These are phyloP conservation scores for Acanthamoeba castellanii DNA, from an alignment of 208 protist species.

Conservation along the genomic window DNA sequence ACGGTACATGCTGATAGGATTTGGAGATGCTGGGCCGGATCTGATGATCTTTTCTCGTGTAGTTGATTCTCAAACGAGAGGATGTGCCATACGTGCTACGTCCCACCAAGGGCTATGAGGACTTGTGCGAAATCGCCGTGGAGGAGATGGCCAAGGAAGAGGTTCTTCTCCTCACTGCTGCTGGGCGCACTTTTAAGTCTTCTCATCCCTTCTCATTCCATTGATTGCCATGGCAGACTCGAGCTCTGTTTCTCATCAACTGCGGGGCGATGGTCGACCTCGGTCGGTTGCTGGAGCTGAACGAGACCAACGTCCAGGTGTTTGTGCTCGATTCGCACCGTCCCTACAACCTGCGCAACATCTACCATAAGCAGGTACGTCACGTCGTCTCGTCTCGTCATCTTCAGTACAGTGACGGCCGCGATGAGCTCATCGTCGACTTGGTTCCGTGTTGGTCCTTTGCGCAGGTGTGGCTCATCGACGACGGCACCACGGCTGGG, in stretches of 20 bases:
- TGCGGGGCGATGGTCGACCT: slow-evolving; percentile 69
- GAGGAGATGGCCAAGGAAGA: slow-evolving; percentile 45
- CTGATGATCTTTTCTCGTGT: not conserved
- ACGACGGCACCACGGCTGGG: slow-evolving; percentile 52
- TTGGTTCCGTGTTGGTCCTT: not conserved
- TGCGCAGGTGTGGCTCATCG: slow-evolving; percentile 52
- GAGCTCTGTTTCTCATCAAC: slow-evolving; percentile 36
- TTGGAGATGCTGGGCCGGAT: not conserved
- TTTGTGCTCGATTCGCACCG: slow-evolving; percentile 52
- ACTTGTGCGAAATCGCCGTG: slow-evolving; percentile 1
- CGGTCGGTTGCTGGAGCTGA: slow-evolving; percentile 12
- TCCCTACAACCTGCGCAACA: slow-evolving; percentile 65
- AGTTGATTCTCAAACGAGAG: slow-evolving; percentile 30
- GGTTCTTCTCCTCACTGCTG: not conserved
- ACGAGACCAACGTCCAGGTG: slow-evolving; percentile 33
- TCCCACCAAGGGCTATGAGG: slow-evolving; percentile 54
- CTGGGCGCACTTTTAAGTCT: not conserved
- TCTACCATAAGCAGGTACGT: slow-evolving; percentile 48
- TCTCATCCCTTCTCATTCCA: not conserved
- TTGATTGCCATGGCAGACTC: not conserved
- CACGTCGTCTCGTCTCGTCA: not conserved
- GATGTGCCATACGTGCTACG: slow-evolving; percentile 40
- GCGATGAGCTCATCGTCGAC: not conserved
- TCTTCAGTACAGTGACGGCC: too few species aligned
- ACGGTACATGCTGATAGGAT: not conserved